Percentiles rank a stretch among this genome's conserved stretches.
Conservation (phyloP, 148 eudicot genomes). For the Chenopodium berlandieri region DNA sequence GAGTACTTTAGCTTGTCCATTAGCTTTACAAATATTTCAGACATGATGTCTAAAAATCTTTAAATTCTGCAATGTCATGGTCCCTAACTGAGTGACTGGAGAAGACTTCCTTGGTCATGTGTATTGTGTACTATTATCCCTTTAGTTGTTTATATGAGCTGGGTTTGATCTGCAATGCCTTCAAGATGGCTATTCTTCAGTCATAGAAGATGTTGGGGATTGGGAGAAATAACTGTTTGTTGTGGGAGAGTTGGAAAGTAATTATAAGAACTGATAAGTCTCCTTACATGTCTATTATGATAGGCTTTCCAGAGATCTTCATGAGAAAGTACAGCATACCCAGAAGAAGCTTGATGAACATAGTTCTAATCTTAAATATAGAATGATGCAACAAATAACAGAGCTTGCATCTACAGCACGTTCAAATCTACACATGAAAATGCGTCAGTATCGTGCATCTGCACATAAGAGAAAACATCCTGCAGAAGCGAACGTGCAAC, state of each 20-base stretch:
- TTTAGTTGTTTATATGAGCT: neutral
- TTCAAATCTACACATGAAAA: constrained; percentile 64
- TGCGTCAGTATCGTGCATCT: constrained; percentile 55
- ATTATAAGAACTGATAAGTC: neutral
- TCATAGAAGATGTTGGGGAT: no score
- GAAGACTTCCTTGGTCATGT: neutral
- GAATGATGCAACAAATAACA: constrained; percentile 57
- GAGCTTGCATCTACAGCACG: constrained; percentile 66
- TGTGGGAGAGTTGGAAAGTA: neutral
- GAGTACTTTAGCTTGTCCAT: neutral
- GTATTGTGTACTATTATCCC: neutral
- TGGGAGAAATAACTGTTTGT: neutral
- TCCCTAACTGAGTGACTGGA: neutral
- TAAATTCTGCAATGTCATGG: neutral
- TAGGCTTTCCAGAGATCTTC: constrained; percentile 72
- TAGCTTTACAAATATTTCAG: neutral
- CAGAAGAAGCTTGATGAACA: constrained; percentile 57
- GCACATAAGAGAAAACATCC: constrained; percentile 32
- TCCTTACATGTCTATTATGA: constrained; percentile 17
- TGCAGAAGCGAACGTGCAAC: constrained; percentile 22
- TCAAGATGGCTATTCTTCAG: neutral
- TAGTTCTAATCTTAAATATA: constrained; percentile 47
- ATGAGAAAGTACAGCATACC: constrained; percentile 48
- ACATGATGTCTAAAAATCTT: neutral
- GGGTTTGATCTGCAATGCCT: neutral